Conservation (phyloP, 352 stramenopile species). For the Elongisporangium undulatum region DNA sequence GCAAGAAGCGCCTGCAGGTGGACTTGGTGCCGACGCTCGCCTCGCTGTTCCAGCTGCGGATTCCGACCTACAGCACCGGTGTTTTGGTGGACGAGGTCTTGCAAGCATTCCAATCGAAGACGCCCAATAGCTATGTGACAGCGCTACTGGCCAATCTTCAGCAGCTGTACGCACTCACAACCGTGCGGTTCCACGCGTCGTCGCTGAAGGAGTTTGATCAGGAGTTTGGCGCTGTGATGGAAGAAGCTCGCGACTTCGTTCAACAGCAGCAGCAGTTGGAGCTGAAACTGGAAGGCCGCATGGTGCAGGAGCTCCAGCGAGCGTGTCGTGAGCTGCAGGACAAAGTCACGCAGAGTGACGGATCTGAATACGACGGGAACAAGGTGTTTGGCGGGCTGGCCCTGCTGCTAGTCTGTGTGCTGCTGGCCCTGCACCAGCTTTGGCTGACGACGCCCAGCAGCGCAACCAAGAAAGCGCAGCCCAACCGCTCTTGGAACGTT, state of each 20-base stretch:
- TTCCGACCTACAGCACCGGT: conserved; percentile 63
- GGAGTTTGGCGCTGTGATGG: conserved; percentile 19
- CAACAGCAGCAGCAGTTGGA: neutral
- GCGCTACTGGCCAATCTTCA: conserved; percentile 55
- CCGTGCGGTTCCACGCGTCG: conserved; percentile 39
- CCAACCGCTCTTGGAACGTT: neutral
- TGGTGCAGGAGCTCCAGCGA: conserved; percentile 9
- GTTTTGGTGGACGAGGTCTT: conserved; percentile 63
- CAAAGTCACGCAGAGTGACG: conserved; percentile 54
- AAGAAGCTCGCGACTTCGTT: conserved; percentile 10
- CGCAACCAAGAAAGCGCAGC: neutral
- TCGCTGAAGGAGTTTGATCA: conserved; percentile 21
- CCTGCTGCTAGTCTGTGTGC: conserved; percentile 15
- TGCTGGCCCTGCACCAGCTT: conserved; percentile 1
- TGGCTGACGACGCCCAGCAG: neutral
- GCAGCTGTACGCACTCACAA: conserved; percentile 46
- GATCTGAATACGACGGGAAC: conserved; percentile 63
- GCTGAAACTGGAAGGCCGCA: conserved; percentile 3
- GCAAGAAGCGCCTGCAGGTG: conserved; percentile 48
- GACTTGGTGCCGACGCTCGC: conserved; percentile 85
- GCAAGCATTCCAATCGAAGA: conserved; percentile 11
- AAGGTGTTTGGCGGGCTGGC: conserved; percentile 32
- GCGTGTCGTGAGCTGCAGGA: conserved; percentile 46
- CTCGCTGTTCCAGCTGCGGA: conserved; percentile 60
- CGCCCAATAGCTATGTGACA: conserved; percentile 7